Evolutionary conservation across 2,329 filamentous ascomycete genomes (phyloP).

Genomic region (Monilinia aucupariae): DNA sequence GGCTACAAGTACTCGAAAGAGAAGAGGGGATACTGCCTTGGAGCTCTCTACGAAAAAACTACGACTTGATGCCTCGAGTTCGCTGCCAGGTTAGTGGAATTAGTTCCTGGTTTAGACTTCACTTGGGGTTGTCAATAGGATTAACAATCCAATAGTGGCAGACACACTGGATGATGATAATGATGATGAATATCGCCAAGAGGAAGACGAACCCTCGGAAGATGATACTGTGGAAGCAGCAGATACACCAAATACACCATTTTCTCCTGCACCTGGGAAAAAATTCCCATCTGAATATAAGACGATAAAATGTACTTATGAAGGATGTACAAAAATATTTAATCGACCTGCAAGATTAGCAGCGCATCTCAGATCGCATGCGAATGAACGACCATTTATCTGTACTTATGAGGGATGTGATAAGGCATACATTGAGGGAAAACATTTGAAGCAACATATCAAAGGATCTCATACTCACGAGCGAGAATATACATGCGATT

Average conservation of each 20-base stretch:
- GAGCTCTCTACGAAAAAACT: conserved; percentile 26
- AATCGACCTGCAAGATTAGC: conserved; percentile 77
- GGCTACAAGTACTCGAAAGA: conserved; percentile 26
- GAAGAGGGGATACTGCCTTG: conserved; percentile 22
- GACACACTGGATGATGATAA: conserved; percentile 39
- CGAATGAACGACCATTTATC: conserved; percentile 72
- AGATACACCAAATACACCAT: conserved; percentile 46
- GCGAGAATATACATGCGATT: conserved; percentile 65
- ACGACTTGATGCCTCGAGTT: conserved; percentile 20
- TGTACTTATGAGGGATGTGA: conserved; percentile 67
- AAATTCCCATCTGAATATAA: conserved; percentile 68
- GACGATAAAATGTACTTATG: conserved; percentile 68
- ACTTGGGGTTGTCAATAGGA: not conserved
- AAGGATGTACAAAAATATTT: conserved; percentile 74
- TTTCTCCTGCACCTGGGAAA: conserved; percentile 42
- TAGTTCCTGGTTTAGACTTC: conserved; percentile 18
- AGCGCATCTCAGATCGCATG: conserved; percentile 79
- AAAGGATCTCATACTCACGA: conserved; percentile 73
- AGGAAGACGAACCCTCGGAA: conserved; percentile 32
- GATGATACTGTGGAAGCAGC: conserved; percentile 34
- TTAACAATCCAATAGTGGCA: conserved; percentile 14
- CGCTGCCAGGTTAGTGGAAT: conserved; percentile 15
- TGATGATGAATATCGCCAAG: conserved; percentile 36
- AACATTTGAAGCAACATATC: conserved; percentile 79
- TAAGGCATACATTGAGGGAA: conserved; percentile 80